Evolutionary conservation across 2,329 filamentous ascomycete genomes (phyloP).

Genomic region (Cadophora sp.): DNA sequence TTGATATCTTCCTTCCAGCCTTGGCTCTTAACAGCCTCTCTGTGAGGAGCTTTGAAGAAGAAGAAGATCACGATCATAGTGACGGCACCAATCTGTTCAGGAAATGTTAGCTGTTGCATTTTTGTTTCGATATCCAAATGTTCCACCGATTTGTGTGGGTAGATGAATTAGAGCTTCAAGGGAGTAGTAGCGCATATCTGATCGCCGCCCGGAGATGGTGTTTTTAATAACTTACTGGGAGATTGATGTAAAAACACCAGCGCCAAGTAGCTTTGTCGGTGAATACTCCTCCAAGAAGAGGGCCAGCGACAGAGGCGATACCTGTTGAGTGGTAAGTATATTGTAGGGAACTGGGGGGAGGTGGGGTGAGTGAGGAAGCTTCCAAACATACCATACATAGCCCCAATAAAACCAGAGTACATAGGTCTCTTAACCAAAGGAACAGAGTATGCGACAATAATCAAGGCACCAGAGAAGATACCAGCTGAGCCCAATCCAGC

Average conservation of each 20-base stretch:
- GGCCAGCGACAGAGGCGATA: slow-evolving; percentile 45
- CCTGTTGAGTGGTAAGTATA: slow-evolving; percentile 23
- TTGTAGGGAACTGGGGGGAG: background rate
- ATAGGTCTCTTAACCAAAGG: slow-evolving; percentile 41
- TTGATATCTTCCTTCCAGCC: slow-evolving; percentile 42
- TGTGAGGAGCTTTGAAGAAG: slow-evolving; percentile 50
- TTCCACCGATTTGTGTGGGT: no score
- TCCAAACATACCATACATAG: slow-evolving; percentile 33
- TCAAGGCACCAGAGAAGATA: slow-evolving; percentile 47
- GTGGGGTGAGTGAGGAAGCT: background rate
- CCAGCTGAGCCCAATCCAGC: slow-evolving; percentile 46
- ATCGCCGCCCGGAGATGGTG: no score
- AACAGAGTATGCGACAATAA: slow-evolving; percentile 42
- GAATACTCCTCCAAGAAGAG: slow-evolving; percentile 44
- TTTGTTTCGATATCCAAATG: no score
- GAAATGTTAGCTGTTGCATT: no score
- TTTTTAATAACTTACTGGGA: slow-evolving; percentile 18
- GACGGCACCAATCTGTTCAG: slow-evolving; percentile 44
- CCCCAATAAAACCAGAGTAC: slow-evolving; percentile 44
- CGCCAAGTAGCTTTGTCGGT: slow-evolving; percentile 44
- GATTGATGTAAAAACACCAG: slow-evolving; percentile 43
- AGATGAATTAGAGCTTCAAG: no score
- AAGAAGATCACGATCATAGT: slow-evolving; percentile 50
- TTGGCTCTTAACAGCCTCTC: slow-evolving; percentile 47
- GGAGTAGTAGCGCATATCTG: no score